Evolutionary conservation across 2,329 filamentous ascomycete species (phyloP).

Genomic region (Sordariomycetes sp.): DNA sequence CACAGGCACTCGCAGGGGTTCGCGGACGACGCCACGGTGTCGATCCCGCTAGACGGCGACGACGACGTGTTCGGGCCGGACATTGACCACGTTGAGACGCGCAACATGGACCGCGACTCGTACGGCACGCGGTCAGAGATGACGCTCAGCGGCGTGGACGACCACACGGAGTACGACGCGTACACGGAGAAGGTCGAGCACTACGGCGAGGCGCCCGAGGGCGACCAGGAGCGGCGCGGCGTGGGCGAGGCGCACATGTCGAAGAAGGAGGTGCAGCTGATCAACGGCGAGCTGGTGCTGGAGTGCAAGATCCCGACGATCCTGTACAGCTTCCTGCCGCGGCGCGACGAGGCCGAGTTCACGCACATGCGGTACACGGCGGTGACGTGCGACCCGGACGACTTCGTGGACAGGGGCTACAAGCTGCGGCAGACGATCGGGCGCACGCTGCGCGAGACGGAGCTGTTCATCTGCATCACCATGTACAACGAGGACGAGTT

Average conservation of each 20-base stretch:
- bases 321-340: conserved; percentile 89
- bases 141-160: conserved; percentile 37
- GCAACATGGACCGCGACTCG: conserved; percentile 43
- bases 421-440: conserved; percentile 88
- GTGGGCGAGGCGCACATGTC: conserved; percentile 80
- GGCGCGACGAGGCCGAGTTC: conserved; percentile 88
- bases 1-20: conserved; percentile 39
- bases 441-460: conserved; percentile 73
- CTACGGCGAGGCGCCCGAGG: conserved; percentile 80
- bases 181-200: conserved; percentile 56
- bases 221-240: conserved; percentile 78
- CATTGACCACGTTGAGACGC: conserved; percentile 40
- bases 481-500: conserved; percentile 99
- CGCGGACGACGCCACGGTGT: conserved; percentile 58
- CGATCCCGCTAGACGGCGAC: conserved; percentile 53
- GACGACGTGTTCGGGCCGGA: conserved; percentile 62
- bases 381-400: conserved; percentile 94
- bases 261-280: conserved; percentile 87
- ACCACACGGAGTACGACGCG: conserved; percentile 17
- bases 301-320: conserved; percentile 99
- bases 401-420: conserved; percentile 82
- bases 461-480: conserved; percentile 92
- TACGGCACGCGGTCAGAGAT: conserved; percentile 43
- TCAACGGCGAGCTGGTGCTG: conserved; percentile 94
- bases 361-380: conserved; percentile 98